A percentile compares a stretch with the other conserved stretches of the same genome.
Conservation (phyloP, 768 basidiomycete genomes). For the Hirschioporus abietinus region DNA sequence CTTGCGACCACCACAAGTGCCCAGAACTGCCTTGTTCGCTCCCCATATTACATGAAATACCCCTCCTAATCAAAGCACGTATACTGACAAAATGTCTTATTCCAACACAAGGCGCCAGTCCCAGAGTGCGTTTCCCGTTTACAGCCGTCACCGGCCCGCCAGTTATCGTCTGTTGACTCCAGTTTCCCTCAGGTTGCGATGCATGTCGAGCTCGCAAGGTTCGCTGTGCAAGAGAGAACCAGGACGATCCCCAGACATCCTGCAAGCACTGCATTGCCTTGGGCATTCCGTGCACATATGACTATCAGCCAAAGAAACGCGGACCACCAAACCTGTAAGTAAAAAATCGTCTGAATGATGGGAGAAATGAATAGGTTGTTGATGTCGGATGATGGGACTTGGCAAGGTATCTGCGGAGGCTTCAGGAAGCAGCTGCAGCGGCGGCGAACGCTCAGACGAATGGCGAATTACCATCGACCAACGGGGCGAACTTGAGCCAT, state of each 20-base stretch:
- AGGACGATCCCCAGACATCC: conserved; percentile 67
- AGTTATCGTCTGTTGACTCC: conserved; percentile 17
- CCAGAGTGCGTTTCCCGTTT: conserved; percentile 53
- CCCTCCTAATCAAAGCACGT: conserved; percentile 17
- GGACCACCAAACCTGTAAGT: conserved; percentile 88
- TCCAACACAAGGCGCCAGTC: conserved; percentile 64
- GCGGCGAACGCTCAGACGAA: conserved; percentile 46
- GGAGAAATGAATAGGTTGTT: conserved; percentile 9
- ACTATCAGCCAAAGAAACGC: conserved; percentile 90
- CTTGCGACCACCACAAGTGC: conserved; percentile 24
- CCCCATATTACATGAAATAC: conserved; percentile 35
- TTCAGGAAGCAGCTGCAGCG: conserved; percentile 66
- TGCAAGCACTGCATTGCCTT: conserved; percentile 87
- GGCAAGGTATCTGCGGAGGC: conserved; percentile 65
- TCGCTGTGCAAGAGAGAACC: conserved; percentile 74
- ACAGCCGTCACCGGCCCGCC: conserved; percentile 16
- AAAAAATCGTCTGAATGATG: background rate
- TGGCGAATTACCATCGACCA: conserved; percentile 30
- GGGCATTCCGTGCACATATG: conserved; percentile 82
- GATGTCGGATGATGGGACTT: background rate
- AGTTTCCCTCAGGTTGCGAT: conserved; percentile 59
- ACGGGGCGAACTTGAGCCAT: conserved; percentile 36
- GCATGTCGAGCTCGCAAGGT: conserved; percentile 86
- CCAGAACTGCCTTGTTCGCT: conserved; percentile 9
- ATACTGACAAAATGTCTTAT: conserved; percentile 26